Conservation (phyloP, 2,329 filamentous ascomycete genomes). For the Trichophaea hybrida region DNA sequence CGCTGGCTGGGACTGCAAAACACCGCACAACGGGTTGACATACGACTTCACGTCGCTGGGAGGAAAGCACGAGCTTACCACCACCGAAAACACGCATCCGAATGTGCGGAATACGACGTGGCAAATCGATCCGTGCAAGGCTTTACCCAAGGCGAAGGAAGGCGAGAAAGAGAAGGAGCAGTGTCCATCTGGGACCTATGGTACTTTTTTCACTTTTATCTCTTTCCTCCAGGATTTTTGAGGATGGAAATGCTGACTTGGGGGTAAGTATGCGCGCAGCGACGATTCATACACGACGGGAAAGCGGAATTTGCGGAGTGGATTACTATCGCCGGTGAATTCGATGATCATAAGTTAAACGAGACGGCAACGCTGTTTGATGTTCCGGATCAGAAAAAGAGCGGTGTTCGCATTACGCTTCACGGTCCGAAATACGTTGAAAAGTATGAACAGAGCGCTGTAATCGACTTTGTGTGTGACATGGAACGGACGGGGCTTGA, state of each 20-base stretch:
- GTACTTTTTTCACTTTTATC: constrained; percentile 33
- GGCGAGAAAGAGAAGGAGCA: constrained; percentile 39
- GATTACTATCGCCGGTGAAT: constrained; percentile 61
- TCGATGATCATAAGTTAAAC: constrained; percentile 46
- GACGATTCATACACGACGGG: not conserved
- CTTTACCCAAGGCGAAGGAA: constrained; percentile 48
- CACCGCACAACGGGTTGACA: constrained; percentile 15
- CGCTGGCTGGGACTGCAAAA: constrained; percentile 18
- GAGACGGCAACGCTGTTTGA: constrained; percentile 52
- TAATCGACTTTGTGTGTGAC: constrained; percentile 79
- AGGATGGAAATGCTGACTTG: not conserved
- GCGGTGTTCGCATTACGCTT: constrained; percentile 41
- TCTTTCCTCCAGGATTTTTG: not conserved
- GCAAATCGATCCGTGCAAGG: constrained; percentile 27
- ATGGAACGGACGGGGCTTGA: constrained; percentile 57
- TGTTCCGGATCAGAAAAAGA: constrained; percentile 49
- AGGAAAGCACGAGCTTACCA: constrained; percentile 9
- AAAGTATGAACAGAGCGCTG: constrained; percentile 53
- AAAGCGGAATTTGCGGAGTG: constrained; percentile 40
- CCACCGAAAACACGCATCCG: not conserved
- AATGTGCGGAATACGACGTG: constrained; percentile 23
- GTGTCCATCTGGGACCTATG: constrained; percentile 56
- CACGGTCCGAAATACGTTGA: constrained; percentile 41
- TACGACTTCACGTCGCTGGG: constrained; percentile 23
- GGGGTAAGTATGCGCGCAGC: constrained; percentile 46